Evolutionary conservation across 2,329 filamentous ascomycete species (phyloP).

Genomic region (Didymella segeticola): DNA sequence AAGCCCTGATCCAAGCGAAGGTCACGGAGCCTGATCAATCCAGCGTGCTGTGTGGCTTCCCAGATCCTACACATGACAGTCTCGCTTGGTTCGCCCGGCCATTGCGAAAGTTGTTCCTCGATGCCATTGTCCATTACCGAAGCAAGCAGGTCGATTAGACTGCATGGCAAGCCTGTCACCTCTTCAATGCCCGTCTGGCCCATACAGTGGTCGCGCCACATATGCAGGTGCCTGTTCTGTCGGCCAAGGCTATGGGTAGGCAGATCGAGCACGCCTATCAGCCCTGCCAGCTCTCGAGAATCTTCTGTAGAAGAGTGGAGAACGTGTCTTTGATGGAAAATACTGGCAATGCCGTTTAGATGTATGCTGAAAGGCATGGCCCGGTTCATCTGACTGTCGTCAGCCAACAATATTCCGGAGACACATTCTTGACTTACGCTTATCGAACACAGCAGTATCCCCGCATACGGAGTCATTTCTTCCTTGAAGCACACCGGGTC

Average conservation of each 20-base stretch:
- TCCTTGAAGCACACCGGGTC: constrained; percentile 2
- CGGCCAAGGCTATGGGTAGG: constrained; percentile 11
- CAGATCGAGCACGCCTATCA: constrained; percentile 14
- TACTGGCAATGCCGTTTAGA: constrained; percentile 13
- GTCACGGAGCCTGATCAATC: constrained; percentile 7
- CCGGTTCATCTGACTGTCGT: constrained; percentile 10
- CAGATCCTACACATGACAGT: constrained; percentile 11
- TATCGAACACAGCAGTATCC: constrained; percentile 8
- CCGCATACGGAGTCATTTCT: constrained; percentile 12
- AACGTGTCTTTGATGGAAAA: constrained; percentile 5
- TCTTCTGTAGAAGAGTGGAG: not conserved
- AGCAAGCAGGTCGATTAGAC: constrained; percentile 10
- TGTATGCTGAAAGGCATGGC: constrained; percentile 18
- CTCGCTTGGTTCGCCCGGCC: constrained; percentile 6
- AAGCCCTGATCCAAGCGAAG: not conserved
- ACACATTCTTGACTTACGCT: not conserved
- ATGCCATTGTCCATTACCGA: constrained; percentile 1
- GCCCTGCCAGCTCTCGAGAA: constrained; percentile 4
- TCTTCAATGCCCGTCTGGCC: constrained; percentile 10
- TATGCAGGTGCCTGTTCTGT: constrained; percentile 4
- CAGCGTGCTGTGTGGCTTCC: constrained; percentile 8
- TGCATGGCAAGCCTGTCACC: constrained; percentile 7
- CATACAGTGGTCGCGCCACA: constrained; percentile 13
- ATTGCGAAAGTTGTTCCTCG: constrained; percentile 9
- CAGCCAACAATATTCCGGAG: not conserved